Evolutionary conservation across 257 asterid genomes (phyloP), one percentile per base, ranked within the genome.

Genomic region (Knoxia roxburghii): DNA sequence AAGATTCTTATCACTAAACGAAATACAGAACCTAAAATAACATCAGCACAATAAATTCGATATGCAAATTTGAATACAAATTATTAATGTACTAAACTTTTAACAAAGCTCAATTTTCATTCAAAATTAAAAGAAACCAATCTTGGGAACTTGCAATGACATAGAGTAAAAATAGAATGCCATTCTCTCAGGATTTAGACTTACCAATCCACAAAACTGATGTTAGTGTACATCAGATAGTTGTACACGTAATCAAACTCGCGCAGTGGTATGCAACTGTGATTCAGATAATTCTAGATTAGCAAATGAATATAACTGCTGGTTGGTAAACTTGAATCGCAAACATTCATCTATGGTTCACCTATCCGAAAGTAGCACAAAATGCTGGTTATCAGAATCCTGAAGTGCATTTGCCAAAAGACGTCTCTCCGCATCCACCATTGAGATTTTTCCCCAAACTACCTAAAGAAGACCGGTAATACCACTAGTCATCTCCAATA

Each of bases 371-470:
- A 94, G 96, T 63, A 94, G 85, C 35, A 94, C 89, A 71, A 94
- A 94, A 62, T 94, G 96, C 76, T 79, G 90, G 73, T 94, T 94
- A 71, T 85, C 93, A 61, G 90, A 82, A 77, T 94, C 99, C 67
- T 77, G 78, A 29, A 94, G 96, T 4, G 99, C 97, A 79, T 87
- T 75, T 23, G 78, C 96, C 75, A 94, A 73, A 73, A 94, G 98
- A 59, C 99, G 84, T 77, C 81, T 91, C 82, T 94, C 99, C 74
- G 98, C 99, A 78, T 94, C 98, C 70, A 94, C 95, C 99, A 94
- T 94, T 33, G 99, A 94, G 71, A 90, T 89, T 83, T 80, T 89
- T 52, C 99, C 99, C 99, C 99, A 94, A 9, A 37, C 91, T n/a
- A 94, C 99, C 99, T 93, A 88, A 75, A 86, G 46, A 67, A 71